Evolutionary conservation across 805 yeast species (phyloP), one percentile per base, ranked within the genome.

Genomic region (Candida chauliodis): DNA sequence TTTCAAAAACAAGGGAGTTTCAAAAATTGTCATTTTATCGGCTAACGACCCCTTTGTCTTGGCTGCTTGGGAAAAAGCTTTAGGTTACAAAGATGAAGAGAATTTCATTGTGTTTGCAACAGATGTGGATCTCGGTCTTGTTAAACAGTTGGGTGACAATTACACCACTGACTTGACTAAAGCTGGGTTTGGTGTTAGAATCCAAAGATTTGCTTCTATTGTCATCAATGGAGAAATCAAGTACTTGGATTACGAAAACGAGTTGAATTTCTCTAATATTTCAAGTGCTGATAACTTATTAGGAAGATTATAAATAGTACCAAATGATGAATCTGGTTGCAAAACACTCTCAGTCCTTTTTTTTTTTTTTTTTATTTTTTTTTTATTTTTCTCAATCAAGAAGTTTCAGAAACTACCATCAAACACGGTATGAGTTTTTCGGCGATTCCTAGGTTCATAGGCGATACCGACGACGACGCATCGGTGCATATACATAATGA

Each of bases 191-290:
- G 72, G 72, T 4, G 45, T 59, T 34, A 57, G 73, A 53, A 56
- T 63, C 28, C 55, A 55, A 24, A 77, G 96, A 64, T 86, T 79
- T 63, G 88, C 91, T 30, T 65, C 82, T 41, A 68, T 88, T 45
- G 79, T 84, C 37, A 79, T 78, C 41, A 52, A 64, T 46, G 73
- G 73, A 23, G 53, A 59, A 19, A 66, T 71, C 39, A 54, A 52
- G 27, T 68, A 49, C 52, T 52, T 60, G 33, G 56, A 50, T 30
- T 49, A 49, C 38, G 66, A 60, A 43, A 56, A 51, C 9, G 44
- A 48, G 8, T 49, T 52, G 28, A 59, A 50, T 6, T 57, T 47
- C 45, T 40, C 57, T 27, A 57, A 54, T 19, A 48, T 48, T 30
- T 51, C 61, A 29, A 38, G 48, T 25, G 56, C 63, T 26, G 41